A percentile compares a stretch with the other conserved stretches of the same genome.
These are phyloP conservation scores for Neofusicoccum umdonicola DNA, from an alignment of 2,329 filamentous ascomycete genomes.

Conservation along the genomic window DNA sequence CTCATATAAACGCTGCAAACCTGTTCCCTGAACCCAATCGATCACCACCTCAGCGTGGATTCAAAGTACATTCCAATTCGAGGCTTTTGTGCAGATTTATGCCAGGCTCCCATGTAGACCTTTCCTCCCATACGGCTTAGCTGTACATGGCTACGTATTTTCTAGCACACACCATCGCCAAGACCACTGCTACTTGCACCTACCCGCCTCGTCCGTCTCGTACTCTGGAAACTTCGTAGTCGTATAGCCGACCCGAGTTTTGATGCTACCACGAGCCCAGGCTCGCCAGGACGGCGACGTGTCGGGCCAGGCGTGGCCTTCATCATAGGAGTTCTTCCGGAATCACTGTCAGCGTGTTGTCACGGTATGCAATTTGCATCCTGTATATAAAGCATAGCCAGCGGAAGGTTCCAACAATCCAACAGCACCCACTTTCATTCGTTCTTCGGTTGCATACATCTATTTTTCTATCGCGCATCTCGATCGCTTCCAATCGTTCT, in stretches of 20 bases:
- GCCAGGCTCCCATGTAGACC: too few relatives aligned
- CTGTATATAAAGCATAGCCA: not conserved
- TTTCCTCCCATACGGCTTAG: too few relatives aligned
- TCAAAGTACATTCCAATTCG: too few relatives aligned
- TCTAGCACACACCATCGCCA: too few relatives aligned
- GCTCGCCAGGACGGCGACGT: not conserved
- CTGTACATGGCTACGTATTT: too few relatives aligned
- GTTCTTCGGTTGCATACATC: not conserved
- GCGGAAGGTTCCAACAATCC: not conserved
- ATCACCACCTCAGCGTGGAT: too few relatives aligned
- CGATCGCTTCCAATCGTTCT: not conserved
- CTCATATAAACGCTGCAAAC: too few relatives aligned
- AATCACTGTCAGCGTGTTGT: not conserved
- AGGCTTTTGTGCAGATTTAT: too few relatives aligned
- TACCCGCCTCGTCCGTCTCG: too few relatives aligned
- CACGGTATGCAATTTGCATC: not conserved
- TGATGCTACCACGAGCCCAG: conserved; percentile 3
- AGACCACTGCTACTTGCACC: too few relatives aligned
- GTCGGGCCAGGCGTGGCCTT: not conserved
- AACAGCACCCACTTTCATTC: not conserved
- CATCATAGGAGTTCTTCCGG: not conserved
- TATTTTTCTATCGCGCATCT: not conserved
- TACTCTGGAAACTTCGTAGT: too few relatives aligned
- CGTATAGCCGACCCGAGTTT: not conserved
- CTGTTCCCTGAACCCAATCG: too few relatives aligned